Conservation (phyloP, 768 basidiomycete species). For the Phanerochaete carnosa region DNA sequence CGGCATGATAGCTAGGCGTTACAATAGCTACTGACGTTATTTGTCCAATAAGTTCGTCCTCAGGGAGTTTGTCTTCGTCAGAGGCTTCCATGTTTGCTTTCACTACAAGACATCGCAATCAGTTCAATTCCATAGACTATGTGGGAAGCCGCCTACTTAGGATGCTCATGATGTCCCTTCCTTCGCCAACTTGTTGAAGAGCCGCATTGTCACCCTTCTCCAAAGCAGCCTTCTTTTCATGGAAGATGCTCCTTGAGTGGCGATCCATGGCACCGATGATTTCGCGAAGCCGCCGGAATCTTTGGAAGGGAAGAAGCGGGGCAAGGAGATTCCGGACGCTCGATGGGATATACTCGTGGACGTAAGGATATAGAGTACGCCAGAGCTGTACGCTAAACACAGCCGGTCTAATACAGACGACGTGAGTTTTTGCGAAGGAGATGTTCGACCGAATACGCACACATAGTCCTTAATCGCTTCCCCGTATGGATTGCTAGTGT, state of each 20-base stretch:
- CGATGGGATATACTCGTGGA: slow-evolving; percentile 11
- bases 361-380: slow-evolving; percentile 8
- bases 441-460: slow-evolving; percentile 5
- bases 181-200: slow-evolving; percentile 30
- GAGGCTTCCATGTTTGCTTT: slow-evolving; percentile 34
- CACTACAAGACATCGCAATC: slow-evolving; percentile 24
- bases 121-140: background rate
- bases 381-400: background rate
- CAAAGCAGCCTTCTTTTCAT: slow-evolving; percentile 34
- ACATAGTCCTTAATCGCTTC: slow-evolving; percentile 16
- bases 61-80: slow-evolving; percentile 20
- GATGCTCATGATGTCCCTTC: slow-evolving; percentile 45
- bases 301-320: slow-evolving; percentile 29
- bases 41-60: slow-evolving; percentile 39
- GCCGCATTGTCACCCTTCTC: slow-evolving; percentile 32
- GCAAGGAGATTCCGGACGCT: slow-evolving; percentile 29
- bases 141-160: slow-evolving; percentile 31
- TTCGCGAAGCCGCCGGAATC: slow-evolving; percentile 28
- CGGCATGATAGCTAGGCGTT: background rate
- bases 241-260: slow-evolving; percentile 34
- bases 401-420: slow-evolving; percentile 9
- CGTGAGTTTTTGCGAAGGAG: background rate
- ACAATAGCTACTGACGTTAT: slow-evolving; percentile 13
- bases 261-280: slow-evolving; percentile 34
- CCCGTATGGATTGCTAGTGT: slow-evolving; percentile 11